These are phyloP conservation scores for Teratosphaeria viscida DNA, from an alignment of 2,329 filamentous ascomycete species.

Conservation along the genomic window DNA sequence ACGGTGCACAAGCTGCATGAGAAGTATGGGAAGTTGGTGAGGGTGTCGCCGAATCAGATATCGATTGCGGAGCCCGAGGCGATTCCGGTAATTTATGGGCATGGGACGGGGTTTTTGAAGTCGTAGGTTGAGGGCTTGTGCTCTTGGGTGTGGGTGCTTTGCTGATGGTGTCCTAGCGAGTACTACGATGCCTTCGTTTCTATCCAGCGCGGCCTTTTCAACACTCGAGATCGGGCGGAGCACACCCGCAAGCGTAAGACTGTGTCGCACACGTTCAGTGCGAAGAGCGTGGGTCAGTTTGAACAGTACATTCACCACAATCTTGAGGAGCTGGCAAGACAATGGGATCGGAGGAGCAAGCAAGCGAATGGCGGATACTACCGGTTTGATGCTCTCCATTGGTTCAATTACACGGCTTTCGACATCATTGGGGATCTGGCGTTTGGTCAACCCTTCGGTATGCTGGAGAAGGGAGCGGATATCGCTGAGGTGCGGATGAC, in stretches of 20 bases:
- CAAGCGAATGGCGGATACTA: constrained; percentile 38
- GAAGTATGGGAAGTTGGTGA: constrained; percentile 66
- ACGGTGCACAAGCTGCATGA: constrained; percentile 63
- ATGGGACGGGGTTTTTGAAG: constrained; percentile 42
- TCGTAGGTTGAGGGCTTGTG: constrained; percentile 19
- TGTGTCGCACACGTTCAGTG: constrained; percentile 74
- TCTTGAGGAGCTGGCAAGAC: constrained; percentile 59
- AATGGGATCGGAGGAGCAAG: constrained; percentile 59
- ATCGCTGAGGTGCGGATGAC: constrained; percentile 22
- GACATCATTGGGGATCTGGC: constrained; percentile 56
- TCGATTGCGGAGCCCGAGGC: constrained; percentile 69
- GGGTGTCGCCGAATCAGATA: constrained; percentile 76
- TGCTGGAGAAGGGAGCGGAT: constrained; percentile 60
- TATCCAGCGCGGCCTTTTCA: constrained; percentile 78
- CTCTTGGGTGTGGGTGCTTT: background rate
- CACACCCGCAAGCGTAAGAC: constrained; percentile 85
- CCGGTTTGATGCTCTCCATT: constrained; percentile 52
- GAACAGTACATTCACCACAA: constrained; percentile 82
- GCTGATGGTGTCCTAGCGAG: constrained; percentile 41
- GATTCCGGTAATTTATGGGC: constrained; percentile 66
- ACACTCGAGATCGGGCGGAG: constrained; percentile 70
- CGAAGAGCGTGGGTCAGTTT: constrained; percentile 62
- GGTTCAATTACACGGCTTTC: constrained; percentile 74
- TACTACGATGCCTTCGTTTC: constrained; percentile 91
- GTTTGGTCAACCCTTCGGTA: constrained; percentile 64